Base-by-base conservation (phyloP, 768 basidiomycete species). In the Rubroboletus pulcherrimus region DNA sequence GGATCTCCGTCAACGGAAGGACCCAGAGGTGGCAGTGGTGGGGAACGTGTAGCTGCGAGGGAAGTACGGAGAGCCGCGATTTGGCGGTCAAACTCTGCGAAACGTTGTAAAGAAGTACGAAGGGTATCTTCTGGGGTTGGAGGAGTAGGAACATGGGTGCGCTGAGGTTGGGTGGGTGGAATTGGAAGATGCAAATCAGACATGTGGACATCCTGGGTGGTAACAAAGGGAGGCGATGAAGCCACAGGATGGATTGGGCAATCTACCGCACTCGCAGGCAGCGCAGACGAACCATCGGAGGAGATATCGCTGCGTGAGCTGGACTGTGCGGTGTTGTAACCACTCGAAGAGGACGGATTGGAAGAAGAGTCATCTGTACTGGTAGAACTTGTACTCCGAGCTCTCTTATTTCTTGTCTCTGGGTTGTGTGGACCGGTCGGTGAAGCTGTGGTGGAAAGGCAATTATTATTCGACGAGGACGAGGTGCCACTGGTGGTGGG, bases 361-460 rank as follows among this genome's bases (percentile, higher is more conserved):
- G 73, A 72, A 5, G 63, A 57, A 35, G 67, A 65, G 55, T 52
- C 57, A 40, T 71, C 71, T 52, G 73, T 74, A n/a, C 68, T 71
- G 43, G 77, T 76, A 34, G 76, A 79, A 56, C 77, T 79, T 34
- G 77, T 78, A 56, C 83, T 84, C 44, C 83, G 71, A 5, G 84
- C 80, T 33, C 84, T 71, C 69, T 85, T 85, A 57, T 78, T 83
- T 55, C 81, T 78, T 52, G 81, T 75, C 60, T 79, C 78, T 45
- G 75, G 73, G 61, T 73, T 72, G 49, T 65, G 73, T 68, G 63
- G 61, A 64, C 51, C 50, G 38, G 48, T 24, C 5, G 53, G 37
- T 3, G 38, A 49, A 26, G 53, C 8, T 26, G 54, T 24, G 2
- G 66, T 15, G 14, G 64, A 29, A 21, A 60, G 56, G 38, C 54